Evolutionary conservation across 768 basidiomycete species (phyloP).

Genomic region (Tylopilus felleus): DNA sequence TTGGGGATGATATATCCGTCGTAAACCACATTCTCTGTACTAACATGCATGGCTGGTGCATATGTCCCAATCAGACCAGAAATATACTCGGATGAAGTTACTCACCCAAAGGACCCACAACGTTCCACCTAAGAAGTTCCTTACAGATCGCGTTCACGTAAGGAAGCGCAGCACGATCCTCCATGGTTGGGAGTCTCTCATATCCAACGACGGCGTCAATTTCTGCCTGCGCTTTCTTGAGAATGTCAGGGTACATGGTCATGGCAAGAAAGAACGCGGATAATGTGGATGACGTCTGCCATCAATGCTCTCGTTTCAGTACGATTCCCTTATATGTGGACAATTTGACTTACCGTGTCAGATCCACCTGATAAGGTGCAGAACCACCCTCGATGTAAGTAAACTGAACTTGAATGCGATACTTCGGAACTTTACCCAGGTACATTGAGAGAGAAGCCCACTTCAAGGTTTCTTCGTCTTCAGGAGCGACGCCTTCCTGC

Average conservation of each 20-base stretch:
- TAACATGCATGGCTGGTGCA: constrained; percentile 3
- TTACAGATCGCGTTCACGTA: constrained; percentile 18
- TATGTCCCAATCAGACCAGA: background rate
- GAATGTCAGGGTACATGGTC: constrained; percentile 6
- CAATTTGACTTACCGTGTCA: constrained; percentile 20
- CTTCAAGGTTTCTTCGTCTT: constrained; percentile 12
- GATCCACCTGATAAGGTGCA: constrained; percentile 22
- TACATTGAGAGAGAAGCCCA: constrained; percentile 19
- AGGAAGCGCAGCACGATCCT: constrained; percentile 12
- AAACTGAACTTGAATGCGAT: background rate
- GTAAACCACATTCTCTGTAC: constrained; percentile 16
- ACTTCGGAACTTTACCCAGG: constrained; percentile 4
- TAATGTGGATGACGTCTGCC: constrained; percentile 9
- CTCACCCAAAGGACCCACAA: background rate
- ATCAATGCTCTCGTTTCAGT: constrained; percentile 1
- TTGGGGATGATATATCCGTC: constrained; percentile 24
- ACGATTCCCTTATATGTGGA: constrained; percentile 2
- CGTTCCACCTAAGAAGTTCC: constrained; percentile 13
- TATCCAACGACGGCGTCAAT: constrained; percentile 9
- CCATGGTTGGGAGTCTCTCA: constrained; percentile 10
- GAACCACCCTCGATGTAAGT: background rate
- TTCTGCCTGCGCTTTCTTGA: constrained; percentile 11
- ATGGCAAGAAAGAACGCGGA: constrained; percentile 21
- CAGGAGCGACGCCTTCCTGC: constrained; percentile 3
- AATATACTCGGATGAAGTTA: background rate